phyloP scores from a whole-genome alignment of 305 asterid species.

The Fraxinus sp. region DNA sequence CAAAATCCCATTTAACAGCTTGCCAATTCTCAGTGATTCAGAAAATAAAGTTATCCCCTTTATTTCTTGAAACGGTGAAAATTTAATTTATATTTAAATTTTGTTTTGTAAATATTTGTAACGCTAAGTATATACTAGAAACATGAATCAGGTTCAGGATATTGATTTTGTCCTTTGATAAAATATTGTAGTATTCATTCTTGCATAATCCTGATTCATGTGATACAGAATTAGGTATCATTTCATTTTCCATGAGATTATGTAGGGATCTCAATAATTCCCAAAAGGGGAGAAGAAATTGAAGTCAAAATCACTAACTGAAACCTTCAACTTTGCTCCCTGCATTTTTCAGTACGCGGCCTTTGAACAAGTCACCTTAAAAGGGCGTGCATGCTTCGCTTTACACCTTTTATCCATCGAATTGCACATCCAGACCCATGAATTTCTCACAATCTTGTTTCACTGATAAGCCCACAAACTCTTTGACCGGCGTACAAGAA shows the following conservation, averaged over 20 bases:
- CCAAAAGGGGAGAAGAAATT: not conserved
- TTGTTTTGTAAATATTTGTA: not conserved
- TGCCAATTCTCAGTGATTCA: not conserved
- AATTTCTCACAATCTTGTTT: too few relatives aligned
- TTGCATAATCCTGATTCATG: not conserved
- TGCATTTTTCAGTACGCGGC: not conserved
- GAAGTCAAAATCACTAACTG: not conserved
- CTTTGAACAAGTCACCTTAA: not conserved
- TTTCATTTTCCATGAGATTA: not conserved
- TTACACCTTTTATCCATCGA: too few relatives aligned
- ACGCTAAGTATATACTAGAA: not conserved
- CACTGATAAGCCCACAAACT: too few relatives aligned
- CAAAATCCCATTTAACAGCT: not conserved
- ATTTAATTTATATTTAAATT: too few relatives aligned
- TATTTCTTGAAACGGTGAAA: too few relatives aligned
- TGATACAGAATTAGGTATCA: not conserved
- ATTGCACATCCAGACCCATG: too few relatives aligned
- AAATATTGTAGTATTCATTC: not conserved
- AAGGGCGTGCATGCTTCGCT: not conserved
- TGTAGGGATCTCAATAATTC: not conserved
- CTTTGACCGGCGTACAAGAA: too few relatives aligned
- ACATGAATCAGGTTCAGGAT: not conserved
- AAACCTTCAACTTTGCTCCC: not conserved
- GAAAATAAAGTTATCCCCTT: too few relatives aligned
- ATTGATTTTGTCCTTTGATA: not conserved